A percentile compares a stretch with the other conserved stretches of the same genome.
Evolutionary conservation across 2,329 filamentous ascomycete genomes (phyloP).

Genomic region (Lecanosticta acicola): DNA sequence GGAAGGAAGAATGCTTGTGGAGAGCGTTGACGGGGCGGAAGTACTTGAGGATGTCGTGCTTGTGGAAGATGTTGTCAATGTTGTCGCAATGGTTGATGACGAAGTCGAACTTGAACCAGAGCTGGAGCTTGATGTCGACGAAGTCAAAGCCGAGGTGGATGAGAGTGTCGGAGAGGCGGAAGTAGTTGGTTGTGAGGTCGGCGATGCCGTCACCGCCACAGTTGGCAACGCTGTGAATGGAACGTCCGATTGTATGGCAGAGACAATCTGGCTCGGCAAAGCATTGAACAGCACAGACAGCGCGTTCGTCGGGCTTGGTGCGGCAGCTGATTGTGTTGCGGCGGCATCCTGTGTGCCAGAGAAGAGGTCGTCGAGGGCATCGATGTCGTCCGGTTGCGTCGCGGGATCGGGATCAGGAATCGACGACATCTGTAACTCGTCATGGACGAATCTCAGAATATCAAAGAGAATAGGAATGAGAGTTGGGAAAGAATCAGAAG

Average conservation of each 20-base stretch:
- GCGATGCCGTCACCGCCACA: background rate
- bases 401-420: background rate
- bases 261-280: slow-evolving; percentile 4
- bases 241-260: slow-evolving; percentile 4
- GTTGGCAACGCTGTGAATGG: slow-evolving; percentile 1
- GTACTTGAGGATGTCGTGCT: slow-evolving; percentile 4
- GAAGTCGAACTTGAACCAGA: background rate
- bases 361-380: slow-evolving; percentile 7
- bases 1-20: background rate
- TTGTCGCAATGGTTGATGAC: background rate
- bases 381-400: background rate
- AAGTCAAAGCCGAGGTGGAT: slow-evolving; percentile 1
- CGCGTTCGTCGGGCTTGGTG: slow-evolving; percentile 3
- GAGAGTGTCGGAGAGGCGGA: slow-evolving; percentile 1
- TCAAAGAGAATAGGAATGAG: background rate
- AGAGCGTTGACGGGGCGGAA: slow-evolving; percentile 1
- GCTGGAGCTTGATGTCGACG: background rate
- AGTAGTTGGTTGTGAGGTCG: slow-evolving; percentile 4
- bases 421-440: background rate
- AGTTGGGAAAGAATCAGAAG: background rate
- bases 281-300: slow-evolving; percentile 7
- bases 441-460: background rate
- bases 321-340: background rate
- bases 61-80: slow-evolving; percentile 2
- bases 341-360: slow-evolving; percentile 5